phyloP scores from a whole-genome alignment of 108 stramenopile genomes.

The Conticribra guillardii region DNA sequence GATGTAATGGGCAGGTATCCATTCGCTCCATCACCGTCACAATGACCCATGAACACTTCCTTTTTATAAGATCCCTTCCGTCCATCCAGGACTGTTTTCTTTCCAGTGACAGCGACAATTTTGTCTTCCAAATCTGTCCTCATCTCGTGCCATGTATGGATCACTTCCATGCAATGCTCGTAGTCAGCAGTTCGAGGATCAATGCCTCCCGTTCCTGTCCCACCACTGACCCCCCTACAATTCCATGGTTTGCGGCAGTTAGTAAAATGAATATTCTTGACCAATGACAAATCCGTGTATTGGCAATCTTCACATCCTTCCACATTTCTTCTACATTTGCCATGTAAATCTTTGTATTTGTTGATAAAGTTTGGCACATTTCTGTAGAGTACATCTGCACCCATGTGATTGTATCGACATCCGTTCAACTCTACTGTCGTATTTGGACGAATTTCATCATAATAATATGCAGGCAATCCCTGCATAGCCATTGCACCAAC shows the following conservation, averaged over 20 bases:
- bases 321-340: constrained; percentile 36
- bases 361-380: constrained; percentile 43
- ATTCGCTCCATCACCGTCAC: constrained; percentile 37
- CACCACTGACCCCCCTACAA: constrained; percentile 35
- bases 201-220: constrained; percentile 27
- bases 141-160: constrained; percentile 55
- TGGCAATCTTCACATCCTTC: constrained; percentile 57
- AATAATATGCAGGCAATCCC: constrained; percentile 71
- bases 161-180: constrained; percentile 62
- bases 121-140: constrained; percentile 59
- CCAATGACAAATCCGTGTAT: constrained; percentile 35
- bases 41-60: constrained; percentile 67
- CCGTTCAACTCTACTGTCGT: constrained; percentile 58
- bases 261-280: constrained; percentile 66
- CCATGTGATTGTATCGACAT: constrained; percentile 76
- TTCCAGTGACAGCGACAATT: constrained; percentile 35
- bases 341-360: constrained; percentile 34
- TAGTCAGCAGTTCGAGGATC: constrained; percentile 42
- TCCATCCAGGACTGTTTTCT: constrained; percentile 35
- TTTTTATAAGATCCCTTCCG: constrained; percentile 48
- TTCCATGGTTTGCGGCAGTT: constrained; percentile 75
- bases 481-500: constrained; percentile 84
- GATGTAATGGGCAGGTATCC: constrained; percentile 49
- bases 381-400: constrained; percentile 36
- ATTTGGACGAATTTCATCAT: constrained; percentile 61